Evolutionary conservation across 805 yeast genomes (phyloP).

Genomic region (Zygosaccharomyces rouxii): DNA sequence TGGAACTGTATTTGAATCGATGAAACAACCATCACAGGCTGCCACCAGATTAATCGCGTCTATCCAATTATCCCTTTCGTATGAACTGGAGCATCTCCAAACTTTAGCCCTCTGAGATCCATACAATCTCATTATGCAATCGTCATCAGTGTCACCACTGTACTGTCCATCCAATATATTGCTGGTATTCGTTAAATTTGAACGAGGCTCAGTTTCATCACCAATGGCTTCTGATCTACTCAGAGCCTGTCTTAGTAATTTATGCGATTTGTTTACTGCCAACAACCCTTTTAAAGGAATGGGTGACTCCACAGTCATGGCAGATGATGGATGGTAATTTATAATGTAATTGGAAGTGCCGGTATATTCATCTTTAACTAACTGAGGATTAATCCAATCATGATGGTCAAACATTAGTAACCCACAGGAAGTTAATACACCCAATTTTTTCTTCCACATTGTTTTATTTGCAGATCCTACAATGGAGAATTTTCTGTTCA

Average conservation of each 20-base stretch:
- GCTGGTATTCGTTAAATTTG: neutral
- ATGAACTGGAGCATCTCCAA: constrained; percentile 41
- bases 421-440: constrained; percentile 49
- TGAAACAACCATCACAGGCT: constrained; percentile 24
- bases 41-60: constrained; percentile 36
- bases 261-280: constrained; percentile 14
- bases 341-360: constrained; percentile 32
- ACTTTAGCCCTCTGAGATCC: constrained; percentile 39
- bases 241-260: constrained; percentile 4
- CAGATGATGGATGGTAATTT: constrained; percentile 26
- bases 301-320: constrained; percentile 15
- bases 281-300: constrained; percentile 20
- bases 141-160: constrained; percentile 18
- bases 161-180: constrained; percentile 34
- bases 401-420: constrained; percentile 39
- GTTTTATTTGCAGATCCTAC: constrained; percentile 27
- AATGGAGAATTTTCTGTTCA: constrained; percentile 31
- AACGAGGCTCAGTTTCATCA: constrained; percentile 5
- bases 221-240: constrained; percentile 5
- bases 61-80: constrained; percentile 58
- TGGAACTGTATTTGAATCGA: constrained; percentile 25
- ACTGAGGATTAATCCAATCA: constrained; percentile 32
- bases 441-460: constrained; percentile 44
- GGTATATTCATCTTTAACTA: constrained; percentile 21
- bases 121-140: constrained; percentile 39